phyloP scores from a whole-genome alignment of 2,329 filamentous ascomycete species.

The Metarhizium brunneum region DNA sequence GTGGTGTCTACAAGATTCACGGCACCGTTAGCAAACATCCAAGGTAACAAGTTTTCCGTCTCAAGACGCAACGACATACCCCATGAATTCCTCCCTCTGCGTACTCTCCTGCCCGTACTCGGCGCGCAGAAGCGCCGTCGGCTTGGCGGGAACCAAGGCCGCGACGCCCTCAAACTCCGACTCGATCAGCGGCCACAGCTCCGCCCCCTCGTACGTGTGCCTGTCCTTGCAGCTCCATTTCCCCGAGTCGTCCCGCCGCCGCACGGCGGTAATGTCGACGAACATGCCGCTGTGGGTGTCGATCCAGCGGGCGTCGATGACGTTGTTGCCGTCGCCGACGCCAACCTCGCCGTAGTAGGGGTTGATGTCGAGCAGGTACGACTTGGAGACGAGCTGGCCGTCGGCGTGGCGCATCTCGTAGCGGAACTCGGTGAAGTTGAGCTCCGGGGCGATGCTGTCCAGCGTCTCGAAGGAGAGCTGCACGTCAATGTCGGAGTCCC shows the following conservation, averaged over 20 bases:
- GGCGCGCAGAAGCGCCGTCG: not conserved
- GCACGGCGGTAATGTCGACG: conserved; percentile 73
- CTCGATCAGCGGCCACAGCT: conserved; percentile 67
- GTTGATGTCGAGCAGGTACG: conserved; percentile 70
- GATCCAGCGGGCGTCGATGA: conserved; percentile 81
- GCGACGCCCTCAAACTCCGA: conserved; percentile 66
- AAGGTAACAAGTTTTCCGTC: not conserved
- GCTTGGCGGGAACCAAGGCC: conserved; percentile 49
- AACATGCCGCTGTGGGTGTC: conserved; percentile 68
- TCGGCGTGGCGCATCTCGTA: conserved; percentile 36
- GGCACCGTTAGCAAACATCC: not conserved
- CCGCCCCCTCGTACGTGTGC: conserved; percentile 60
- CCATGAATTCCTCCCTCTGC: not conserved
- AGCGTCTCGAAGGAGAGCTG: conserved; percentile 65
- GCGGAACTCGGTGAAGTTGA: conserved; percentile 59
- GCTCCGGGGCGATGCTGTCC: conserved; percentile 50
- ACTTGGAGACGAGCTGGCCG: conserved; percentile 30
- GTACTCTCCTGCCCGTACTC: not conserved
- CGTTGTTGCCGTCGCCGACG: conserved; percentile 60
- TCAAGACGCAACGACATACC: not conserved
- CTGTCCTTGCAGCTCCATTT: conserved; percentile 73
- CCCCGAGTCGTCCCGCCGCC: conserved; percentile 56
- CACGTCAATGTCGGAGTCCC: conserved; percentile 79
- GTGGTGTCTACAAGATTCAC: not conserved
- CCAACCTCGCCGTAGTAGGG: conserved; percentile 54